These are phyloP conservation scores for Leishmania gerbilli DNA, from an alignment of 208 protist species.

Conservation along the genomic window DNA sequence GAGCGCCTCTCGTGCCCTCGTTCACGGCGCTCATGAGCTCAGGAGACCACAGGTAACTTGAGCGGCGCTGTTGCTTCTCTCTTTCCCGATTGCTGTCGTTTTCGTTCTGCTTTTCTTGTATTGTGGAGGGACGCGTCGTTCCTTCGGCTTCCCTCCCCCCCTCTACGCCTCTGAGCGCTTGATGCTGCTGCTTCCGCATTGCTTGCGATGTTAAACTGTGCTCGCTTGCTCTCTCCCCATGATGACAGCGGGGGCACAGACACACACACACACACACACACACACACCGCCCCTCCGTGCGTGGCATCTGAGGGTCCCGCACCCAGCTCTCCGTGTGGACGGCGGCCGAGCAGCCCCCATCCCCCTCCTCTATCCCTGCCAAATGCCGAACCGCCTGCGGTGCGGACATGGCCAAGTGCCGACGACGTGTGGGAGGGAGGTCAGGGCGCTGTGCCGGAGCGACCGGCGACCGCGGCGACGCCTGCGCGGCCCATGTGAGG, in stretches of 20 bases:
- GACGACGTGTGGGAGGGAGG: neutral
- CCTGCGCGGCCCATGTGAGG: neutral
- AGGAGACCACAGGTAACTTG: neutral
- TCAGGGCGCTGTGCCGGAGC: neutral
- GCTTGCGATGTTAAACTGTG: neutral
- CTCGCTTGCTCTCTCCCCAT: conserved; percentile 3
- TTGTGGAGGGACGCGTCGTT: no score
- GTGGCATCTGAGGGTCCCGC: neutral
- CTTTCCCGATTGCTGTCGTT: neutral
- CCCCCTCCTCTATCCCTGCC: neutral
- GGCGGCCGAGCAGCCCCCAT: neutral
- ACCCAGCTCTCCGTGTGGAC: no score
- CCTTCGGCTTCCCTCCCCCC: neutral
- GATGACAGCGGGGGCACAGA: neutral
- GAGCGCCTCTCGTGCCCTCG: neutral
- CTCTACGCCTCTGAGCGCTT: neutral
- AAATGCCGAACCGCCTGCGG: neutral
- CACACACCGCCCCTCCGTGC: no score
- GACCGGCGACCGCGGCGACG: neutral
- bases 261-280: no score
- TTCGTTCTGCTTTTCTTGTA: no score
- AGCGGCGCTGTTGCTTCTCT: neutral
- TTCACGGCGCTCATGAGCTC: neutral
- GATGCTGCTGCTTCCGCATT: neutral
- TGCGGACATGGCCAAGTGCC: neutral